phyloP scores from a whole-genome alignment of 2,329 filamentous ascomycete species.

The Colletotrichum chlorophyti region DNA sequence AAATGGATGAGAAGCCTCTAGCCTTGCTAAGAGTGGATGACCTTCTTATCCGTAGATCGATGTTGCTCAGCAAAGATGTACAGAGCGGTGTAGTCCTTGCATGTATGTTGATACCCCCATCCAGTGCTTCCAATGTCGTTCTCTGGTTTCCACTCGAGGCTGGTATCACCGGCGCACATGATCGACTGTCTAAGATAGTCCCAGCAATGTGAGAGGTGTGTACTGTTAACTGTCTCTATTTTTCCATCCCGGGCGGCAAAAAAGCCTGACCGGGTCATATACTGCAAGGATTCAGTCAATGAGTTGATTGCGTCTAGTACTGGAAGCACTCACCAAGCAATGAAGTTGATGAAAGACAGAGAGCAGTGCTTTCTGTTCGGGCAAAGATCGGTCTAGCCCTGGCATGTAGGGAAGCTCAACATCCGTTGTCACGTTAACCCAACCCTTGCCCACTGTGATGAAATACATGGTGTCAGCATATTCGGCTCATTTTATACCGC shows the following conservation, averaged over 20 bases:
- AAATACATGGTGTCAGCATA: background rate
- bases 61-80: slow-evolving; percentile 27
- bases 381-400: background rate
- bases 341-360: background rate
- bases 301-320: background rate
- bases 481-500: background rate
- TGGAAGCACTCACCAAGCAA: background rate
- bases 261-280: background rate
- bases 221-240: background rate
- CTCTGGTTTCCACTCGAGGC: slow-evolving; percentile 44
- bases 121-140: slow-evolving; percentile 1
- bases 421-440: background rate
- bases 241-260: background rate
- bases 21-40: background rate
- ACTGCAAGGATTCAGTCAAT: background rate
- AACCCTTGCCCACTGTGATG: background rate
- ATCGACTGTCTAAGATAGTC: slow-evolving; percentile 54
- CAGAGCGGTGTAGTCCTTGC: slow-evolving; percentile 38
- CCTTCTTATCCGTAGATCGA: background rate
- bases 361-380: background rate
- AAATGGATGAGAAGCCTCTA: too few species aligned
- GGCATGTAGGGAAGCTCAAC: background rate
- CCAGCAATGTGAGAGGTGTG: slow-evolving; percentile 54
- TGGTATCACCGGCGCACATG: slow-evolving; percentile 52
- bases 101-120: slow-evolving; percentile 31